Evolutionary conservation across 257 asterid genomes (phyloP).

Genomic region (Asclepias syriaca): DNA sequence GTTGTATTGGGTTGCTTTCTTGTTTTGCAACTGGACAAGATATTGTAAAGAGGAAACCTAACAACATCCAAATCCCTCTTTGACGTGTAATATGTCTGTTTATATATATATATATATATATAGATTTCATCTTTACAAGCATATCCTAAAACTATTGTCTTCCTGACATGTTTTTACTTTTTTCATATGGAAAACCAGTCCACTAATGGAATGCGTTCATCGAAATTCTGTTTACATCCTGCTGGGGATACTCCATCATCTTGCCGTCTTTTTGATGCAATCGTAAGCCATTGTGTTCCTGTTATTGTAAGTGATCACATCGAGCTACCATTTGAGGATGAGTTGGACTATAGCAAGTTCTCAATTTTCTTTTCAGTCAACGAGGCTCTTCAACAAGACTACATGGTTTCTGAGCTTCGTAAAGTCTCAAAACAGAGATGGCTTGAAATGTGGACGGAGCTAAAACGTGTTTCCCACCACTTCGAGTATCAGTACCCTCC

Average conservation of each 20-base stretch:
- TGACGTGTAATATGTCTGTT: neutral
- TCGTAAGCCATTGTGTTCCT: slow-evolving; percentile 92
- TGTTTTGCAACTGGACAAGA: neutral
- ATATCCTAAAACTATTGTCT: neutral
- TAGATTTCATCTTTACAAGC: neutral
- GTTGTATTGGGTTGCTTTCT: neutral
- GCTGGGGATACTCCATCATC: slow-evolving; percentile 99
- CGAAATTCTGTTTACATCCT: slow-evolving; percentile 86
- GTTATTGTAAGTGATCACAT: slow-evolving; percentile 82
- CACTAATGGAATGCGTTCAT: slow-evolving; percentile 67
- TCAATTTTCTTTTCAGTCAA: slow-evolving; percentile 69
- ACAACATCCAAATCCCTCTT: neutral
- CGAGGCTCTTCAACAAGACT: slow-evolving; percentile 58
- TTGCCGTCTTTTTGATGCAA: slow-evolving; percentile 91
- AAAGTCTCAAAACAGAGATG: slow-evolving; percentile 49
- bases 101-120: neutral
- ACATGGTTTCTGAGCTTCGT: slow-evolving; percentile 57
- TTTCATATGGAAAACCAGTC: slow-evolving; percentile 44
- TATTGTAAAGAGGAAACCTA: neutral
- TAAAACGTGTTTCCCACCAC: slow-evolving; percentile 62
- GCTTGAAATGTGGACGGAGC: slow-evolving; percentile 70
- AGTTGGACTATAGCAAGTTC: slow-evolving; percentile 79
- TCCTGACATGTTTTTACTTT: slow-evolving; percentile 6
- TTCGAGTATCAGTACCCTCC: slow-evolving; percentile 85
- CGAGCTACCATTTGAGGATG: slow-evolving; percentile 88